Conservation (phyloP, 805 yeast genomes). For the Pichia nakasei region DNA sequence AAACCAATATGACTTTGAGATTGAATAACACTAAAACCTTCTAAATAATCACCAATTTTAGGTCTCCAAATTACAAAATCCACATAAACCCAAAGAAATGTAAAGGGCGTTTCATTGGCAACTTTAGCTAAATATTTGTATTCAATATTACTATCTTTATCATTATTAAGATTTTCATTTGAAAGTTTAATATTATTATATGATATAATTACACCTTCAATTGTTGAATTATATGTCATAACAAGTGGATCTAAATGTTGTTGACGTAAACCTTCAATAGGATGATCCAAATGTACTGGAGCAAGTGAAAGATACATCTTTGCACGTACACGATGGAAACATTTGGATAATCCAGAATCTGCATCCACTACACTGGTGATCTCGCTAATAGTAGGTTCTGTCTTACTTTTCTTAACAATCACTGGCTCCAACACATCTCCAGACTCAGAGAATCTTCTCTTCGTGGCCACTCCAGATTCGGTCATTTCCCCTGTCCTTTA, state of each 20-base stretch:
- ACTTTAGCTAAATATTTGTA: slow-evolving; percentile 51
- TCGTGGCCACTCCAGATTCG: not conserved
- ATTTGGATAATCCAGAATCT: slow-evolving; percentile 45
- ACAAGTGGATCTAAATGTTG: slow-evolving; percentile 89
- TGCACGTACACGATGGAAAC: slow-evolving; percentile 56
- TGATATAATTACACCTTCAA: slow-evolving; percentile 77
- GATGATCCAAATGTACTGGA: slow-evolving; percentile 62
- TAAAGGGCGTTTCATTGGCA: slow-evolving; percentile 75
- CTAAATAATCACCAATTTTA: slow-evolving; percentile 72
- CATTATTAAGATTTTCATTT: slow-evolving; percentile 30
- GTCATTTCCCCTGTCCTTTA: not conserved
- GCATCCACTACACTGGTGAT: slow-evolving; percentile 15
- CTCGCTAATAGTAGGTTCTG: not conserved
- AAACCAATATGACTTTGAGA: slow-evolving; percentile 92
- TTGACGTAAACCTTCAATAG: slow-evolving; percentile 68
- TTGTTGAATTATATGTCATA: slow-evolving; percentile 68
- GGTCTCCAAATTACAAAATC: slow-evolving; percentile 89
- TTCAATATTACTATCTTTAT: slow-evolving; percentile 32
- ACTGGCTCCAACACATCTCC: not conserved
- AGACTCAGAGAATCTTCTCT: slow-evolving; percentile 1
- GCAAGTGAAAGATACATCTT: slow-evolving; percentile 79
- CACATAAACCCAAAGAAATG: slow-evolving; percentile 79
- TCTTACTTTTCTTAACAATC: not conserved
- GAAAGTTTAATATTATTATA: slow-evolving; percentile 56
- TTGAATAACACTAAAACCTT: slow-evolving; percentile 86